Evolutionary conservation across 2,329 filamentous ascomycete species (phyloP).

Genomic region (Colletotrichum sp.): DNA sequence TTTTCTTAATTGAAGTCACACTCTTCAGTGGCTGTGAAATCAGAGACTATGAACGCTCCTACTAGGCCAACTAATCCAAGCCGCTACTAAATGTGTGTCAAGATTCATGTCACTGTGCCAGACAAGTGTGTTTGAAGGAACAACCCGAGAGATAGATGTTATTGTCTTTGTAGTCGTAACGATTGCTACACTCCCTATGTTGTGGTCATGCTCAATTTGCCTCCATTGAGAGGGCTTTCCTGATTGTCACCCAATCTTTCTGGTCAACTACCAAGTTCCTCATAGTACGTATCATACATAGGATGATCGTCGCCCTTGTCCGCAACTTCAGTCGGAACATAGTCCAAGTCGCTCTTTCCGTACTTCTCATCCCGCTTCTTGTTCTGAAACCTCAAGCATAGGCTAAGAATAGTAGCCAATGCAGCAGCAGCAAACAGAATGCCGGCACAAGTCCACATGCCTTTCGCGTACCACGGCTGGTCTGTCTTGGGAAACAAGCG

Average conservation of each 20-base stretch:
- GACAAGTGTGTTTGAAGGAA: neutral
- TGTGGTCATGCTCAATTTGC: neutral
- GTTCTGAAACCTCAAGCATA: slow-evolving; percentile 18
- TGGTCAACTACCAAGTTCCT: neutral
- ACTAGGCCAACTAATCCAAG: too few species aligned
- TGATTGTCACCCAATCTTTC: neutral
- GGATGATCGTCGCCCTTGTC: slow-evolving; percentile 16
- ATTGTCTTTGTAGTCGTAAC: neutral
- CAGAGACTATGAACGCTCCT: too few species aligned
- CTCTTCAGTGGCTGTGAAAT: too few species aligned
- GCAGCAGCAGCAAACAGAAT: slow-evolving; percentile 37
- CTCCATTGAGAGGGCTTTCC: neutral
- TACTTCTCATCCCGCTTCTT: slow-evolving; percentile 10
- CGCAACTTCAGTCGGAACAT: slow-evolving; percentile 2
- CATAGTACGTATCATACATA: slow-evolving; percentile 12
- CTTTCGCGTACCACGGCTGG: slow-evolving; percentile 40
- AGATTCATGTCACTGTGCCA: neutral
- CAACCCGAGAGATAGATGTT: neutral
- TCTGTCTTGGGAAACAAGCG: slow-evolving; percentile 59
- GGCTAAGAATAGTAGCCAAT: slow-evolving; percentile 2
- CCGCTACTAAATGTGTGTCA: neutral
- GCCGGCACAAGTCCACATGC: slow-evolving; percentile 41
- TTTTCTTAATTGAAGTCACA: too few species aligned
- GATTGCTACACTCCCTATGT: neutral
- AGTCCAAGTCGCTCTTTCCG: slow-evolving; percentile 16